Evolutionary conservation across 73 alveolate species (phyloP), one percentile per base, ranked within the genome.

Genomic region (Breviolum minutum): DNA sequence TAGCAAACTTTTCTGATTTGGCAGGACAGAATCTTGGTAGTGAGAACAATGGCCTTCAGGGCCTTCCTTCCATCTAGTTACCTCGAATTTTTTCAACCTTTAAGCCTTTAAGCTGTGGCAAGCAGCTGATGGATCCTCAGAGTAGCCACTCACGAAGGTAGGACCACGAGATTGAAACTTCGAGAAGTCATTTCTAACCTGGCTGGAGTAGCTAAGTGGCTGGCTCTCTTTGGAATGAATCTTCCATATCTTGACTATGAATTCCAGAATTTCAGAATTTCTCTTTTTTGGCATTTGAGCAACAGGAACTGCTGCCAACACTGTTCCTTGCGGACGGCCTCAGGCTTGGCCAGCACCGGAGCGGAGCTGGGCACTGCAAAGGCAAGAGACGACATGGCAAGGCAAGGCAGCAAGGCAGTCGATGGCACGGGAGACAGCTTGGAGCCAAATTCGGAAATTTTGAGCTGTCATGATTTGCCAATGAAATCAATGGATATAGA

Each of bases 121-220:
- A n/a, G 86, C 14, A 9, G 62, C 86, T n/a, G 86, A 77, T 77
- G 86, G 63, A 77, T 77, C 86, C 12, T 77, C 86, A 77, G 86
- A 77, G 62, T 29, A n/a, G 61, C 86, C 86, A 29, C 86, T 77
- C 27, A 77, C 86, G 32, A 77, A 77, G 86, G 86, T 63, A 16
- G 86, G 86, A 77, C 86, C 86, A 29, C 86, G 86, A 77, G 86
- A 77, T 29, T 77, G 86, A 77, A 77, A 77, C 62, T 77, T 77
- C 24, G 86, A 8, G 62, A 77, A 77, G 86, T 77, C 86, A 77
- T 77, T 77, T 26, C 86, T 77, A n/a, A 77, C 86, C 86, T 76
- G 12, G 86, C 62, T n/a, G 86, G 54, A 40, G 54, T 24, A 29
- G 63, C 0, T 73, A 12, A 19, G 54, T 5, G 8, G 24, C 54